Base-by-base conservation (phyloP, 331 rosid species). In the Ulmus americana region DNA sequence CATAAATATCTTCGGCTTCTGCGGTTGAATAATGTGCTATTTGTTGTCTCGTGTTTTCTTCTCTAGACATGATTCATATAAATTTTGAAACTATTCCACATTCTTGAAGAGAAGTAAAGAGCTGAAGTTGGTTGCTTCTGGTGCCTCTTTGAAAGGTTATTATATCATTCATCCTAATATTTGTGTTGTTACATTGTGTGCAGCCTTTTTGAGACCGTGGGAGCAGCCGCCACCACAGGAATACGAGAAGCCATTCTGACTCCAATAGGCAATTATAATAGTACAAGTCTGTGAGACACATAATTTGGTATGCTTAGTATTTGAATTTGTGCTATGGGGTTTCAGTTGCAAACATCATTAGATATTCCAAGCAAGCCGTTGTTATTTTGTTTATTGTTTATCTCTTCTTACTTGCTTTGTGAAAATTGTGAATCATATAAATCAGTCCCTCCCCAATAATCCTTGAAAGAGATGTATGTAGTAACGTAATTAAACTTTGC, bases 161-260 rank as follows among this genome's bases (percentile, higher is more conserved):
- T 12, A 44, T 14, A 1, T 45, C 42, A 7, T 53, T 15, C 18
- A 4, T 39, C 4, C 61, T 56, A 61, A 55, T 59, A 40, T 59
- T 39, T 10, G 14, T n/a, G 7, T 10, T 10, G 3, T 46, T 50
- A 42, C 54, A 65, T 62, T 69, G 35, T 71, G 55, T 70, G 63
- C 59, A 90, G 96, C 95, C 67, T 90, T 81, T 81, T 64, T 79
- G 69, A 82, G 83, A 41, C 77, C 84, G 16, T 90, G 96, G 96
- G 95, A 90, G 85, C 95, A 79, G 76, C 91, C 85, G 18, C 85
- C 91, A 45, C 61, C 87, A 2, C 95, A 84, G 82, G 96, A 84
- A 55, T 90, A 75, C 53, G 91, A 62, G 74, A 90, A 90, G 78
- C 96, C 86, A 55, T 86, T 86, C 50, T 84, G 87, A 89, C 66